Percentiles rank a stretch among this genome's conserved stretches.
These are phyloP conservation scores for Amanita pallidorosea DNA, from an alignment of 768 basidiomycete species.

Conservation along the genomic window DNA sequence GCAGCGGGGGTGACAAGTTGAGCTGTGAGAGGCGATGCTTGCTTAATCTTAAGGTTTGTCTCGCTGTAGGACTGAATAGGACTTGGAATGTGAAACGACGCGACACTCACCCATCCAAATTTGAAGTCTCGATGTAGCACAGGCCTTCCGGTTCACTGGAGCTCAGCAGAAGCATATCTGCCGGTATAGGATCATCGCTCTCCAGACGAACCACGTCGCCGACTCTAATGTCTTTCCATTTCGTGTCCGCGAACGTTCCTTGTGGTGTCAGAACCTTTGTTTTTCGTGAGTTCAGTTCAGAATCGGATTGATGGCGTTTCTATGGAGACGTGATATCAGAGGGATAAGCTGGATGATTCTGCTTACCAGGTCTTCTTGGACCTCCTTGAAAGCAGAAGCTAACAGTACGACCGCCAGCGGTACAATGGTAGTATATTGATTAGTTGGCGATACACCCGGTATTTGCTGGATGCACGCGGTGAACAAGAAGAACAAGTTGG, in stretches of 20 bases:
- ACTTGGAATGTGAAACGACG: not conserved
- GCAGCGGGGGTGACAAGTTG: conserved; percentile 67
- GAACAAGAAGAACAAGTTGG: conserved; percentile 97
- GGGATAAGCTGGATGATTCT: not conserved
- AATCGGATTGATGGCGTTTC: conserved; percentile 97
- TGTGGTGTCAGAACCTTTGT: conserved; percentile 64
- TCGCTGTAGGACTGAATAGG: conserved; percentile 40
- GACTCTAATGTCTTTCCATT: conserved; percentile 85
- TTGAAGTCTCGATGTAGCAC: conserved; percentile 96
- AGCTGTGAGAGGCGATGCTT: conserved; percentile 77
- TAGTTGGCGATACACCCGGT: conserved; percentile 94
- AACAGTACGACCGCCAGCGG: conserved; percentile 83
- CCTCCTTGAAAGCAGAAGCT: conserved; percentile 92
- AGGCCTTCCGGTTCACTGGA: conserved; percentile 95
- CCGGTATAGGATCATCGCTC: conserved; percentile 90
- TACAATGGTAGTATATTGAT: conserved; percentile 87
- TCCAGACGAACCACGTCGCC: conserved; percentile 91
- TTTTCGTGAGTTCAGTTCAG: conserved; percentile 77
- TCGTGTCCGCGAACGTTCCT: conserved; percentile 56
- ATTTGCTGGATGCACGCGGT: conserved; percentile 97
- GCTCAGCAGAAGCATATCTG: conserved; percentile 79
- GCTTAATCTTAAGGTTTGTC: conserved; percentile 98
- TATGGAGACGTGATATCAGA: conserved; percentile 16
- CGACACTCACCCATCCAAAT: conserved; percentile 78
- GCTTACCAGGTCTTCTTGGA: conserved; percentile 86